Evolutionary conservation across 805 yeast species (phyloP).

Genomic region (Priceomyces medius): DNA sequence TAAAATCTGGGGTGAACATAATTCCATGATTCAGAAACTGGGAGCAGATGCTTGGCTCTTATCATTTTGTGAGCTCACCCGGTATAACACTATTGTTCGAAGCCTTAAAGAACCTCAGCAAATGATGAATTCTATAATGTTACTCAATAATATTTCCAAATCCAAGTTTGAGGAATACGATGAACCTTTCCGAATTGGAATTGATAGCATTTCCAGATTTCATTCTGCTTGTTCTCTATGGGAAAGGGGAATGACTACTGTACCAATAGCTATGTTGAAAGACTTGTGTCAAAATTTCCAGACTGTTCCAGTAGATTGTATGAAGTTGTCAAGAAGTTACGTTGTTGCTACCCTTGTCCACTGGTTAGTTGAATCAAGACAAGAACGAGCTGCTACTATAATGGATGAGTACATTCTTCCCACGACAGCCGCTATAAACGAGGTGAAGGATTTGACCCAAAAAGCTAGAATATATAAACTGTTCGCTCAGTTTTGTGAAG

Average conservation of each 20-base stretch:
- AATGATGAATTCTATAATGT: constrained; percentile 48
- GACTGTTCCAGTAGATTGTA: constrained; percentile 13
- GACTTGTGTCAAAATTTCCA: constrained; percentile 14
- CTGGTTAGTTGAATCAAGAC: constrained; percentile 73
- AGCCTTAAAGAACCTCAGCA: constrained; percentile 42
- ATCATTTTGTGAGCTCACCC: constrained; percentile 36
- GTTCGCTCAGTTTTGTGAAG: constrained; percentile 73
- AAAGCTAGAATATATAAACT: constrained; percentile 52
- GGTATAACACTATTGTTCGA: constrained; percentile 45
- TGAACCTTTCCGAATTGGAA: constrained; percentile 10
- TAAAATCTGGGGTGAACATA: constrained; percentile 23
- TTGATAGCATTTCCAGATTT: constrained; percentile 30
- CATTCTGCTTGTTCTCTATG: constrained; percentile 65
- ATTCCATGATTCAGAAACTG: background rate
- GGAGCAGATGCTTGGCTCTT: constrained; percentile 19
- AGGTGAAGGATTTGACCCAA: constrained; percentile 16
- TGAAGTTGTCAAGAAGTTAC: constrained; percentile 21
- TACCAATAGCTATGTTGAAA: constrained; percentile 57
- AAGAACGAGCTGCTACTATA: constrained; percentile 61
- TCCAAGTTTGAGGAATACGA: constrained; percentile 11
- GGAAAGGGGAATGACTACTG: constrained; percentile 55
- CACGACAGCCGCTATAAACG: constrained; percentile 23
- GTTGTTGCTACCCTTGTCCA: constrained; percentile 48
- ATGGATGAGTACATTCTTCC: constrained; percentile 56
- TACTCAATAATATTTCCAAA: constrained; percentile 39